Conservation (phyloP, 1,284 basidiomycete species). For the Moesziomyces sp. region DNA sequence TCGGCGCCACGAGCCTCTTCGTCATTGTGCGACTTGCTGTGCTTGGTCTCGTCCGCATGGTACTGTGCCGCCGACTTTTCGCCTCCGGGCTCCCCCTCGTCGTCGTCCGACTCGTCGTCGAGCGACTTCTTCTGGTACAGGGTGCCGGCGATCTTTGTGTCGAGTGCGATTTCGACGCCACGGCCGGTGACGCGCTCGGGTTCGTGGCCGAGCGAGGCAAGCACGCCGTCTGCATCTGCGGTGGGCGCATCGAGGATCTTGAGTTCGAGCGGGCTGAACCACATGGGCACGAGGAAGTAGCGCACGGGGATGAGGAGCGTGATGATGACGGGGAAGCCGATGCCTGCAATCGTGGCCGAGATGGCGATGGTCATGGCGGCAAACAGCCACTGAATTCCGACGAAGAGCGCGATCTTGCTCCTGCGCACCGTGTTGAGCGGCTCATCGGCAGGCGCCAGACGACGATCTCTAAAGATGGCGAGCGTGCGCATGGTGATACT, state of each 20-base stretch:
- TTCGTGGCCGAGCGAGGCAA: conserved; percentile 61
- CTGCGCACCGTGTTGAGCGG: conserved; percentile 80
- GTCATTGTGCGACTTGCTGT: conserved; percentile 10
- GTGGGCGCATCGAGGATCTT: conserved; percentile 86
- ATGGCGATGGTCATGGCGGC: conserved; percentile 92
- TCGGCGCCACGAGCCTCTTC: conserved; percentile 13
- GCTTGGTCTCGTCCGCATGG: conserved; percentile 14
- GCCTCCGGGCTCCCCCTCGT: conserved; percentile 19
- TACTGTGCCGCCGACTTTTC: conserved; percentile 24
- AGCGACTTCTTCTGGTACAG: conserved; percentile 41
- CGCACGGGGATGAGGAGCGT: conserved; percentile 86
- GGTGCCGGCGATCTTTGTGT: conserved; percentile 56
- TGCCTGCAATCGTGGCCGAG: conserved; percentile 81
- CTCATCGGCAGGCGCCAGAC: conserved; percentile 40
- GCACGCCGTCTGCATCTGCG: conserved; percentile 71
- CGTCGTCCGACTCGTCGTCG: conserved; percentile 26
- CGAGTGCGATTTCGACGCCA: conserved; percentile 52
- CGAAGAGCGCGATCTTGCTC: conserved; percentile 80
- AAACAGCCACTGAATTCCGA: conserved; percentile 81
- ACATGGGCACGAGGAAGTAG: conserved; percentile 77
- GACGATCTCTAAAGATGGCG: conserved; percentile 81
- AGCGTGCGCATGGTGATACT: conserved; percentile 85
- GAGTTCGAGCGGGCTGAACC: conserved; percentile 84
- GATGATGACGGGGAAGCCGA: conserved; percentile 92
- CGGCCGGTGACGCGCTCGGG: conserved; percentile 55